Percentiles rank a stretch among this genome's conserved stretches.
Evolutionary conservation across 2,329 filamentous ascomycete genomes (phyloP).

Genomic region (Apiospora pterosperma): DNA sequence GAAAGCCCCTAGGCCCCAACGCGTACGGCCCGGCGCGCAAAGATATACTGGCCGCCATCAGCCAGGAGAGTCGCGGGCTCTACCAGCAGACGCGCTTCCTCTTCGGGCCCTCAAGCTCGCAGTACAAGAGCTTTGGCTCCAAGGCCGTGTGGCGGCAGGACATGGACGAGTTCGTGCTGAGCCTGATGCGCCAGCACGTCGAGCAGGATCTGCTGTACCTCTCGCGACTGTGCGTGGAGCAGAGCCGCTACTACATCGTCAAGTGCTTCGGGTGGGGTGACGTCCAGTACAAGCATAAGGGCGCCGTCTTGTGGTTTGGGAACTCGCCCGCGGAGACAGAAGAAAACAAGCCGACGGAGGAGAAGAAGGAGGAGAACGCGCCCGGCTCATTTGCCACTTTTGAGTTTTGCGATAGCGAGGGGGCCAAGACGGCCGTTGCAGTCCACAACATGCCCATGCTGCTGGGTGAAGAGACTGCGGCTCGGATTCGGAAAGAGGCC

Average conservation of each 20-base stretch:
- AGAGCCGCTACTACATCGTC: conserved; percentile 36
- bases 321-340: not conserved
- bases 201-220: conserved; percentile 43
- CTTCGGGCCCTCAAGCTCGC: conserved; percentile 11
- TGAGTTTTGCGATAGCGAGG: conserved; percentile 30
- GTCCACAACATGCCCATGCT: conserved; percentile 52
- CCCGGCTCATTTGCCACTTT: conserved; percentile 42
- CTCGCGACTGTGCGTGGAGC: conserved; percentile 22
- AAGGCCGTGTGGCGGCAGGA: conserved; percentile 47
- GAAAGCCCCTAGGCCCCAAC: conserved; percentile 17
- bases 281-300: conserved; percentile 34
- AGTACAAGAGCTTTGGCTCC: conserved; percentile 8
- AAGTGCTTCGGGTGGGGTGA: conserved; percentile 42
- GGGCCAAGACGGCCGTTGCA: conserved; percentile 35
- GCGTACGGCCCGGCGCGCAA: conserved; percentile 29
- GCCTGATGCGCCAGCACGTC: conserved; percentile 45
- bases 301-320: conserved; percentile 44
- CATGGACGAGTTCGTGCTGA: conserved; percentile 52
- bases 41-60: conserved; percentile 27
- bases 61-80: conserved; percentile 9
- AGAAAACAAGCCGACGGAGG: not conserved
- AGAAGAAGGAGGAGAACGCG: conserved; percentile 10
- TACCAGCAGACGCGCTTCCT: conserved; percentile 8
- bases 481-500: conserved; percentile 33
- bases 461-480: conserved; percentile 44